phyloP scores from a whole-genome alignment of 139 green algal species.

The Auxenochlorella pyrenoidosa region DNA sequence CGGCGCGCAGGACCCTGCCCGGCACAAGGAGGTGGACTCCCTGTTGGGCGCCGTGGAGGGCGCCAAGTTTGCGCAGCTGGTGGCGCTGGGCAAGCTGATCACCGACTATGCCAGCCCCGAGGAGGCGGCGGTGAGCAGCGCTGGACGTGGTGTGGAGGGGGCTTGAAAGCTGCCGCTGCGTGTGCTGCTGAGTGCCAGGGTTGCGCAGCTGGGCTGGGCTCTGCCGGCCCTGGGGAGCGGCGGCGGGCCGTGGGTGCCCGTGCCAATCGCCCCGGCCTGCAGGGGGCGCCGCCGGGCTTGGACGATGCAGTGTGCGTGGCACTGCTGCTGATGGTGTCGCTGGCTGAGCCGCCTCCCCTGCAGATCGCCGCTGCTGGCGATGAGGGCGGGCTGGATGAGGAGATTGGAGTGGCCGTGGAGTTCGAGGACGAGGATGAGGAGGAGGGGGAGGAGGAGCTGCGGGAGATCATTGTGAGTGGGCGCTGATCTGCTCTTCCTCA shows the following conservation, averaged over 20 bases:
- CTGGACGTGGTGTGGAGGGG: background rate
- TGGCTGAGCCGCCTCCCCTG: background rate
- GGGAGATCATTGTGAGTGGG: constrained; percentile 36
- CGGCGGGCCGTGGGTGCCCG: too few species aligned
- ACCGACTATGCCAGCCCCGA: constrained; percentile 23
- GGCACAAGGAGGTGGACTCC: constrained; percentile 73
- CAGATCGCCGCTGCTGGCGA: constrained; percentile 50
- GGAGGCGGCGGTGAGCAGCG: constrained; percentile 10
- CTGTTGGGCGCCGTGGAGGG: constrained; percentile 77
- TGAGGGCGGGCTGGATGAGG: constrained; percentile 80
- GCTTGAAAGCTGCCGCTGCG: too few species aligned
- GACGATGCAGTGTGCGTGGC: too few species aligned
- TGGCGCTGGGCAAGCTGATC: constrained; percentile 92
- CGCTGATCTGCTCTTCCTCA: background rate
- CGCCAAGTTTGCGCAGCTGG: constrained; percentile 90
- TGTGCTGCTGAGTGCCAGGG: too few species aligned
- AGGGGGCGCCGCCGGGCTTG: too few species aligned
- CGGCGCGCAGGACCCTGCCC: constrained; percentile 72
- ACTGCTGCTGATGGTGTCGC: background rate
- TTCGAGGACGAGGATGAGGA: constrained; percentile 91
- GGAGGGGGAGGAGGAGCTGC: constrained; percentile 69
- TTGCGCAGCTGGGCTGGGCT: too few species aligned
- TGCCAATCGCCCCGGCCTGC: too few species aligned
- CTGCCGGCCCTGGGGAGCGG: too few species aligned
- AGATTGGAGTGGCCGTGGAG: constrained; percentile 95